Evolutionary conservation across 1,284 basidiomycete species (phyloP).

Genomic region (Mrakiaceae sp.): DNA sequence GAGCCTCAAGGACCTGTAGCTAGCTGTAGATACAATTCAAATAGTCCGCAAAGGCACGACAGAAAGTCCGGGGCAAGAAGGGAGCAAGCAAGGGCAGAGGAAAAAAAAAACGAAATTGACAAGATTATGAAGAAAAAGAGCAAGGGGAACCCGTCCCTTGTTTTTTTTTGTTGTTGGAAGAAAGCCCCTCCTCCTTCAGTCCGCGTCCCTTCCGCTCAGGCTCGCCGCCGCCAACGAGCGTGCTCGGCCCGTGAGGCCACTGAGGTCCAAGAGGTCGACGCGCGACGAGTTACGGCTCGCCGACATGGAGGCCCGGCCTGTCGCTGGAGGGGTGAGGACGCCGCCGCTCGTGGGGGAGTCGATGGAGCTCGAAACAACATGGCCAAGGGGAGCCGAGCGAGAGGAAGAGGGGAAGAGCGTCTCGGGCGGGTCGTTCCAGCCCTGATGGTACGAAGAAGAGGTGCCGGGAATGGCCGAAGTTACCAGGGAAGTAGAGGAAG

Average conservation of each 20-base stretch:
- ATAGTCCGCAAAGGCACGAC: too few relatives aligned
- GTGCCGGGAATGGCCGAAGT: not conserved
- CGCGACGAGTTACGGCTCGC: not conserved
- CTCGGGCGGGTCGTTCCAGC: slow-evolving; percentile 13
- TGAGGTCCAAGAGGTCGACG: not conserved
- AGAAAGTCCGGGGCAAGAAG: too few relatives aligned
- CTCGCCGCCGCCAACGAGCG: too few relatives aligned
- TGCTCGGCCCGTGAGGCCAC: not conserved
- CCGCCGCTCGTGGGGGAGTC: not conserved
- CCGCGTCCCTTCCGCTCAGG: too few relatives aligned
- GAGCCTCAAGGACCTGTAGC: slow-evolving; percentile 7
- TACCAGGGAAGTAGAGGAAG: not conserved
- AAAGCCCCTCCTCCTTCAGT: too few relatives aligned
- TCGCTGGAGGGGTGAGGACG: slow-evolving; percentile 6
- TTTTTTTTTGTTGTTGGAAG: too few relatives aligned
- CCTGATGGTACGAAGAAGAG: not conserved
- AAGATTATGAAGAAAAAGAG: too few relatives aligned
- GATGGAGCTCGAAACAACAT: not conserved
- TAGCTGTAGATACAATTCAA: not conserved
- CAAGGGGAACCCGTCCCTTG: too few relatives aligned
- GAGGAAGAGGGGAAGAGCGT: not conserved
- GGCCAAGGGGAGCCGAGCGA: not conserved
- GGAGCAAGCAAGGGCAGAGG: too few relatives aligned
- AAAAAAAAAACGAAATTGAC: too few relatives aligned
- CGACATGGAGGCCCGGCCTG: not conserved